Conservation (phyloP, 805 yeast genomes). For the Suhomyces pyralidae region DNA sequence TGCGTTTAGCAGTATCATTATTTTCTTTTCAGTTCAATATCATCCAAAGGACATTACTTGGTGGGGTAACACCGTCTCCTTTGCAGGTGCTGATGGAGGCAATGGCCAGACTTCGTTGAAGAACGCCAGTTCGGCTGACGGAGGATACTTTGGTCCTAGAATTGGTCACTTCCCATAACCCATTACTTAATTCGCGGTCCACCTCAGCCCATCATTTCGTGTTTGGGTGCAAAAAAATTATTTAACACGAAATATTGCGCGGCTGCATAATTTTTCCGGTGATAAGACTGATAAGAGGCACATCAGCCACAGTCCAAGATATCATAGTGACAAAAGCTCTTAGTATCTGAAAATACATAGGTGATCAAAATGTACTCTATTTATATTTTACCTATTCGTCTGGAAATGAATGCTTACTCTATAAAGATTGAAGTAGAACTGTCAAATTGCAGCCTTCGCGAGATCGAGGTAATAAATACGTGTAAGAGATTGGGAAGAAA, state of each 20-base stretch:
- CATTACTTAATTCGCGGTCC: background rate
- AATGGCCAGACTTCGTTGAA: constrained; percentile 15
- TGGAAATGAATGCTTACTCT: background rate
- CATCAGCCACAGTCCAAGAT: background rate
- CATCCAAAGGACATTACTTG: constrained; percentile 24
- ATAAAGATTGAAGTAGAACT: no score
- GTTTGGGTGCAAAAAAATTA: constrained; percentile 4
- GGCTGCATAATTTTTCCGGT: background rate
- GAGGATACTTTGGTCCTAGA: constrained; percentile 38
- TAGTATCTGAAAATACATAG: no score
- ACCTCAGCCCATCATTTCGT: constrained; percentile 3
- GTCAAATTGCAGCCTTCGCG: no score
- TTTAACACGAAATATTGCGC: background rate
- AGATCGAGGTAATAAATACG: no score
- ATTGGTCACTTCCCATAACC: constrained; percentile 23
- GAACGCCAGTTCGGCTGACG: constrained; percentile 20
- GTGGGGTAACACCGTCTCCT: constrained; percentile 30
- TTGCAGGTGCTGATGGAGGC: constrained; percentile 37
- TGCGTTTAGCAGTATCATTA: constrained; percentile 31
- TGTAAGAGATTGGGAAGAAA: no score
- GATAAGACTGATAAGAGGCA: background rate
- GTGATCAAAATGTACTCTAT: no score
- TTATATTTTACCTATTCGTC: background rate
- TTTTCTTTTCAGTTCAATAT: constrained; percentile 37
- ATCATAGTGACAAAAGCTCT: background rate